phyloP scores from a whole-genome alignment of 306 rosid genomes.

The Malus orientalis region DNA sequence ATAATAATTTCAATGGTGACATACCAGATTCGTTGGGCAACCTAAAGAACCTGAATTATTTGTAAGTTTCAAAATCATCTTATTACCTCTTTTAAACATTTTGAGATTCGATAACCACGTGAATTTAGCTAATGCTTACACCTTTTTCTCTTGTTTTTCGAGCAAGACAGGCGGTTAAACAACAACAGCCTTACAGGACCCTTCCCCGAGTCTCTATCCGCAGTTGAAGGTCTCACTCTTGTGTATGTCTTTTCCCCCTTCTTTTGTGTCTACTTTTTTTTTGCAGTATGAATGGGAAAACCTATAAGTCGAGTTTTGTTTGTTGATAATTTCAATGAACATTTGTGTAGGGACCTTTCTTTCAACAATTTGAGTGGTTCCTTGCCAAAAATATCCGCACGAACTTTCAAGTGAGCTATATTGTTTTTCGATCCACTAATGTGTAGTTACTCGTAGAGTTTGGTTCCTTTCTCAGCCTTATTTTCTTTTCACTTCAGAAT shows the following conservation, averaged over 20 bases:
- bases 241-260: constrained; percentile 60
- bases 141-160: constrained; percentile 18
- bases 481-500: constrained; percentile 41
- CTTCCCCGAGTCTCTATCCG: constrained; percentile 71
- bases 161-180: constrained; percentile 72
- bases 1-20: constrained; percentile 55
- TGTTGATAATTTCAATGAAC: constrained; percentile 7
- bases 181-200: constrained; percentile 92
- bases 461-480: not conserved
- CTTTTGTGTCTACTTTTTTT: not conserved
- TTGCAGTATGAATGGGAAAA: not conserved
- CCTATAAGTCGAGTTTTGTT: not conserved
- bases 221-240: constrained; percentile 69
- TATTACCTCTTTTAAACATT: not conserved
- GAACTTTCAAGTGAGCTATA: constrained; percentile 83
- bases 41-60: constrained; percentile 72
- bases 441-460: not conserved
- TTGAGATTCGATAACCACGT: constrained; percentile 5
- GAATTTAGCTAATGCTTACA: constrained; percentile 14
- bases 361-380: constrained; percentile 87
- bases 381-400: constrained; percentile 75
- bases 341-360: constrained; percentile 75
- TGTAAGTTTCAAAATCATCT: constrained; percentile 51
- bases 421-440: not conserved
- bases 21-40: constrained; percentile 84